Evolutionary conservation across 768 basidiomycete species (phyloP).

Genomic region (Neoboletus brunneissimus): DNA sequence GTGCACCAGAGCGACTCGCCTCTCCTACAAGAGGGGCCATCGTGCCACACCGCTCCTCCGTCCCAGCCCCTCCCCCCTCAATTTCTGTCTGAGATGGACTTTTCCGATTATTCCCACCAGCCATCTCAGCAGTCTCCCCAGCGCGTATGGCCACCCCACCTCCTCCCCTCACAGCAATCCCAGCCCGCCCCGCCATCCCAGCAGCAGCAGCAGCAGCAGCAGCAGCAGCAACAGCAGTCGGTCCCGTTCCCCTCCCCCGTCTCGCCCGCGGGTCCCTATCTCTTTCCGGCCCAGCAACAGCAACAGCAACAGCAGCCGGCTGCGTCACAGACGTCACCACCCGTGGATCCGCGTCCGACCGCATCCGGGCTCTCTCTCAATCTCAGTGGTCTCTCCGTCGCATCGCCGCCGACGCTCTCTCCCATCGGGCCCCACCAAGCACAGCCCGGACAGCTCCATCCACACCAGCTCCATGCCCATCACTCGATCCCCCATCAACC

Average conservation of each 20-base stretch:
- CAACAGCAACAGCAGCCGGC: conserved; percentile 18
- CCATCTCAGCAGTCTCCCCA: conserved; percentile 34
- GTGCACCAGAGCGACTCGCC: conserved; percentile 11
- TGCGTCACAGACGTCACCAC: conserved; percentile 14
- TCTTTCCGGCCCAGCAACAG: conserved; percentile 20
- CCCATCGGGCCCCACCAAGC: conserved; percentile 52
- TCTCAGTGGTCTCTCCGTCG: conserved; percentile 61
- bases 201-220: not conserved
- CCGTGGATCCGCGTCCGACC: conserved; percentile 19
- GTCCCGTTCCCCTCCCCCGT: conserved; percentile 26
- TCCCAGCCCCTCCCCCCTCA: not conserved
- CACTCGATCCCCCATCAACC: conserved; percentile 33
- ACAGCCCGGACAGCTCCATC: conserved; percentile 50
- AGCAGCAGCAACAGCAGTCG: not conserved
- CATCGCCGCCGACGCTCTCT: conserved; percentile 64
- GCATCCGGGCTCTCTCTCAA: conserved; percentile 60
- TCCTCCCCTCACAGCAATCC: conserved; percentile 2
- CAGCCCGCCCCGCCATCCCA: not conserved
- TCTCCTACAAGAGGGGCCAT: conserved; percentile 13
- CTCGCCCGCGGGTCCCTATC: conserved; percentile 21
- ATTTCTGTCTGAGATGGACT: conserved; percentile 20
- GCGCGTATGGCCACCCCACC: conserved; percentile 23
- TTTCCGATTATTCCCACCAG: conserved; percentile 26
- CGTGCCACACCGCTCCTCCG: not conserved
- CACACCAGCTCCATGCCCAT: conserved; percentile 55